phyloP scores from a whole-genome alignment of 805 yeast genomes.

The Yarrowia keelungensis region DNA sequence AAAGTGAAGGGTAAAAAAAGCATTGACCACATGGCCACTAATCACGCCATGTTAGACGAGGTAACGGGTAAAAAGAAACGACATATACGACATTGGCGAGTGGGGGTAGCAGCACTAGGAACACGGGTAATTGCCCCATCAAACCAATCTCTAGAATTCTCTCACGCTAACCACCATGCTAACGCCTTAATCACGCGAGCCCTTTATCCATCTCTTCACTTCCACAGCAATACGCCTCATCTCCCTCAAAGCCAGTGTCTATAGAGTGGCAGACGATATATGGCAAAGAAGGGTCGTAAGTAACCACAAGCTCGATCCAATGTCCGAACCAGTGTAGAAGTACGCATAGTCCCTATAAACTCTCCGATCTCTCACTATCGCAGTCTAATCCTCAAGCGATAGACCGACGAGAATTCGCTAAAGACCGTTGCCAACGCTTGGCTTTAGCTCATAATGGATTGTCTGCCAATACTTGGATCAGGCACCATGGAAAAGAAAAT shows the following conservation, averaged over 20 bases:
- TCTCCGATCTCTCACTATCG: neutral
- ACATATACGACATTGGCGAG: too few relatives aligned
- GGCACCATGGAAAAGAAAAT: neutral
- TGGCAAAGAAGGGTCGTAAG: neutral
- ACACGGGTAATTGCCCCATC: too few relatives aligned
- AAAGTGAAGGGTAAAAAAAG: neutral
- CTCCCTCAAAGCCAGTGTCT: neutral
- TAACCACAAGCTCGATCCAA: neutral
- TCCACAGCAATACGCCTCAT: neutral
- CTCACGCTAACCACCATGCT: too few relatives aligned
- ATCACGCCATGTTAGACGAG: conserved; percentile 7
- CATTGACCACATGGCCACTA: neutral
- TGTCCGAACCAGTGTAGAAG: too few relatives aligned
- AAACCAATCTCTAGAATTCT: too few relatives aligned
- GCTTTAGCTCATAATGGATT: neutral
- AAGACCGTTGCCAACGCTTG: neutral
- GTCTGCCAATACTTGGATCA: too few relatives aligned
- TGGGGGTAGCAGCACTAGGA: too few relatives aligned
- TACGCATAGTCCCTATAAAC: neutral
- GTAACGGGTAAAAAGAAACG: neutral
- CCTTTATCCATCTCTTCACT: neutral
- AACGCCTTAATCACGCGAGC: too few relatives aligned
- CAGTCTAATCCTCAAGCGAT: too few relatives aligned
- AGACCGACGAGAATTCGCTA: neutral
- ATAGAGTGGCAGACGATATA: neutral